phyloP scores from a whole-genome alignment of 2,329 filamentous ascomycete genomes.

The Xylaria sp. region DNA sequence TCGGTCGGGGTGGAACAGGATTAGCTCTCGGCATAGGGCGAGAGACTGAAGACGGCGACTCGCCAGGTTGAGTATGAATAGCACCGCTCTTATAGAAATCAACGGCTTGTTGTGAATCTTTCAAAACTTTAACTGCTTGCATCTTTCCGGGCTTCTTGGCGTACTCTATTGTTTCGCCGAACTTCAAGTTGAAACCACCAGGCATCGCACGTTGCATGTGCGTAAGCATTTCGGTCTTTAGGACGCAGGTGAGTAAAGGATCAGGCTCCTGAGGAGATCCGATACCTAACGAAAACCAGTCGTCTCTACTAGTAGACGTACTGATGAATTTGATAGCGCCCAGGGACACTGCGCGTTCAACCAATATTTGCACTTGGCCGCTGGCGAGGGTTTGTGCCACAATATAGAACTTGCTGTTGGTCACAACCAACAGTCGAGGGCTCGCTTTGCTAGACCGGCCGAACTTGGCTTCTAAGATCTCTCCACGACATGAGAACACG shows the following conservation, averaged over 20 bases:
- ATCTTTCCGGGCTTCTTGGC: slow-evolving; percentile 97
- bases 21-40: slow-evolving; percentile 86
- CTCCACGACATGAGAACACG: slow-evolving; percentile 89
- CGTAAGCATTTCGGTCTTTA: slow-evolving; percentile 98
- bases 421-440: slow-evolving; percentile 83
- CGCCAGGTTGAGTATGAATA: slow-evolving; percentile 84
- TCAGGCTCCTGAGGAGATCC: slow-evolving; percentile 92
- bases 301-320: slow-evolving; percentile 81
- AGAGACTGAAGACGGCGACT: slow-evolving; percentile 81
- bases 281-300: slow-evolving; percentile 94
- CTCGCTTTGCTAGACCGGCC: slow-evolving; percentile 94
- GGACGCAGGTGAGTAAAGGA: slow-evolving; percentile 87
- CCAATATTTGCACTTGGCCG: slow-evolving; percentile 77
- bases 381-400: slow-evolving; percentile 84
- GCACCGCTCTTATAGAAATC: slow-evolving; percentile 95
- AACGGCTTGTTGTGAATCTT: slow-evolving; percentile 76
- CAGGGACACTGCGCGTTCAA: slow-evolving; percentile 82
- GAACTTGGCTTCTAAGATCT: slow-evolving; percentile 91
- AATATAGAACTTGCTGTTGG: slow-evolving; percentile 85
- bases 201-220: slow-evolving; percentile 83
- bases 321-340: slow-evolving; percentile 89
- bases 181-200: slow-evolving; percentile 80
- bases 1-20: slow-evolving; percentile 83
- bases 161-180: slow-evolving; percentile 87
- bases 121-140: slow-evolving; percentile 85